Evolutionary conservation across 768 basidiomycete species (phyloP).

Genomic region (Chalciporus piperatus): DNA sequence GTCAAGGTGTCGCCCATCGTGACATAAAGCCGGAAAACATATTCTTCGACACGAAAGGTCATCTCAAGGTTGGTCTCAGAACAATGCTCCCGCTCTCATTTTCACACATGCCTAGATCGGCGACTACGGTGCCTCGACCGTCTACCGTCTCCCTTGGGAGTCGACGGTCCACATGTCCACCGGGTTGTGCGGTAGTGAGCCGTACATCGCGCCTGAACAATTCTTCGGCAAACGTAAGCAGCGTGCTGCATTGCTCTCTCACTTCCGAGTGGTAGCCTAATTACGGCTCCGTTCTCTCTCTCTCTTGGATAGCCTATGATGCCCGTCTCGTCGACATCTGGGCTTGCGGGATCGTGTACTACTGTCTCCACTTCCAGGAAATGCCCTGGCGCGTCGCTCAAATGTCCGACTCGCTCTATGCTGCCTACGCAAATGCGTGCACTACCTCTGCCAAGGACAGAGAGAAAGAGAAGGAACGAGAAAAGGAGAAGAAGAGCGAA

Average conservation of each 20-base stretch:
- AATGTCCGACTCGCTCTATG: constrained; percentile 73
- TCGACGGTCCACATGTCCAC: constrained; percentile 95
- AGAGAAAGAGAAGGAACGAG: not conserved
- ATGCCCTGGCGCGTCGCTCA: constrained; percentile 98
- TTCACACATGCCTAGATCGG: constrained; percentile 65
- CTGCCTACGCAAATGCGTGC: constrained; percentile 59
- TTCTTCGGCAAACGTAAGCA: constrained; percentile 94
- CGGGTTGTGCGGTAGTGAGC: constrained; percentile 95
- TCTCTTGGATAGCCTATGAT: constrained; percentile 73
- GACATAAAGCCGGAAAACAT: constrained; percentile 99
- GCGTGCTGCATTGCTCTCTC: constrained; percentile 25
- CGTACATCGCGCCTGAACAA: constrained; percentile 98
- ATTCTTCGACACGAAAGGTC: constrained; percentile 88
- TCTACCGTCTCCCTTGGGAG: constrained; percentile 98
- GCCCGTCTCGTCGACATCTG: constrained; percentile 97
- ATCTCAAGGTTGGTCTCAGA: constrained; percentile 72
- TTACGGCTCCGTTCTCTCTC: constrained; percentile 15
- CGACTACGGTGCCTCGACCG: constrained; percentile 98
- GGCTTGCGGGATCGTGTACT: constrained; percentile 96
- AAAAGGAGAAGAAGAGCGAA: not conserved
- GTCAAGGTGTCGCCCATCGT: constrained; percentile 95
- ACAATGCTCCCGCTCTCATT: not conserved
- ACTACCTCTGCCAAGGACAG: constrained; percentile 20
- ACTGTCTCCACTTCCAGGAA: constrained; percentile 97
- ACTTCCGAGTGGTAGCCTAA: constrained; percentile 38